phyloP scores from a whole-genome alignment of 495 filamentous ascomycete species.

The Penicillium chermesinum region DNA sequence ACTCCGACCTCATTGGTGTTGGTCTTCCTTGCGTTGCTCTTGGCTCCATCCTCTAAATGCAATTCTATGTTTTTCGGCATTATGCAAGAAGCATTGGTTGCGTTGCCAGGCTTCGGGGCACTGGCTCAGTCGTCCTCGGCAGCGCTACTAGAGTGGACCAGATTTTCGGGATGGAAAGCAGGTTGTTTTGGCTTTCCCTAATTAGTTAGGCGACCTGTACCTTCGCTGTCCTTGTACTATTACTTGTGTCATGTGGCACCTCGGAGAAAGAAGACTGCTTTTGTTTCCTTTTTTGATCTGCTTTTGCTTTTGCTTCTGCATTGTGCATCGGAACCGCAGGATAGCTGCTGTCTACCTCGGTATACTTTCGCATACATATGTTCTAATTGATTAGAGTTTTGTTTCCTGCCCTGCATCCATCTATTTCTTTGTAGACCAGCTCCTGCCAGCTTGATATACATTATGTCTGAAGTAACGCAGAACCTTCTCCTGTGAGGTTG shows the following conservation, averaged over 20 bases:
- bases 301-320: constrained; percentile 20
- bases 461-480: too few species aligned
- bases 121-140: neutral
- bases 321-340: constrained; percentile 17
- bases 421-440: neutral
- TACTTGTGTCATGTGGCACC: constrained; percentile 35
- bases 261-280: constrained; percentile 36
- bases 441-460: too few species aligned
- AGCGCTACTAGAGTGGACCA: constrained; percentile 11
- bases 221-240: constrained; percentile 29
- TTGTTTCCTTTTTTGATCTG: constrained; percentile 20
- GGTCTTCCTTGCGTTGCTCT: constrained; percentile 49
- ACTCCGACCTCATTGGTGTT: constrained; percentile 39
- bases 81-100: constrained; percentile 17
- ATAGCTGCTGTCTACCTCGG: constrained; percentile 17
- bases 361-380: constrained; percentile 19
- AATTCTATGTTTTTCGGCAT: constrained; percentile 11
- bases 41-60: constrained; percentile 44
- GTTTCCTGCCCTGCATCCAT: neutral
- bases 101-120: constrained; percentile 3
- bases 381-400: constrained; percentile 31
- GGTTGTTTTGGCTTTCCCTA: constrained; percentile 16
- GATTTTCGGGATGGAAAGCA: constrained; percentile 20
- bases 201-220: constrained; percentile 24
- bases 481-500: too few species aligned